Conservation (phyloP, 179 eudicot species). For the Nepenthes alata region DNA sequence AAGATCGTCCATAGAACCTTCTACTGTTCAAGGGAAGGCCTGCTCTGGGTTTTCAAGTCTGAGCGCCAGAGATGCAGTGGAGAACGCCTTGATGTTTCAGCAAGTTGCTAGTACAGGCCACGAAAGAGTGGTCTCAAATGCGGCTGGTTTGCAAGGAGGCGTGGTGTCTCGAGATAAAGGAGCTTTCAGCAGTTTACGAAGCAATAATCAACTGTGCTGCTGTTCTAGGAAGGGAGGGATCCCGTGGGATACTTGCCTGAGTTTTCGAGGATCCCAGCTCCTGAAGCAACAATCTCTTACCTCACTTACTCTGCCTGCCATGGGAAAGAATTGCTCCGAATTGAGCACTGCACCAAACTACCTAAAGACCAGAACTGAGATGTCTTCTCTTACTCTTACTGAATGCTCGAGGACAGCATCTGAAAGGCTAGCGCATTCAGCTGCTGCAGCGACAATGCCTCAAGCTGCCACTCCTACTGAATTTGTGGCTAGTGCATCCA, state of each 20-base stretch:
- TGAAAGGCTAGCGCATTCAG: conserved; percentile 14
- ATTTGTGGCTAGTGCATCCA: conserved; percentile 14
- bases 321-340: conserved; percentile 12
- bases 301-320: conserved; percentile 12
- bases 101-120: conserved; percentile 8
- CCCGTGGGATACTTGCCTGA: conserved; percentile 21
- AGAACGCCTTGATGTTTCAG: conserved; percentile 11
- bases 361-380: background rate
- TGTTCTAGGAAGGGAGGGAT: conserved; percentile 40
- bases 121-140: conserved; percentile 14
- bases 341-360: background rate
- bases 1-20: conserved; percentile 5
- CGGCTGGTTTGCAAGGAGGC: conserved; percentile 10
- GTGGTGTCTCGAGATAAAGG: conserved; percentile 10
- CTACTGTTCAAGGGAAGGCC: conserved; percentile 6
- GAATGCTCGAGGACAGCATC: background rate
- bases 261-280: conserved; percentile 32
- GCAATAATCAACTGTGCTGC: conserved; percentile 26
- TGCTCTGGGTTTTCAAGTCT: conserved; percentile 18
- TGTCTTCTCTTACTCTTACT: background rate
- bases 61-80: conserved; percentile 11
- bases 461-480: conserved; percentile 9
- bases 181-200: conserved; percentile 8
- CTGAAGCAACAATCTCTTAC: conserved; percentile 20
- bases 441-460: conserved; percentile 12